Evolutionary conservation across 805 yeast genomes (phyloP).

Genomic region (Ogataea paraovalis): DNA sequence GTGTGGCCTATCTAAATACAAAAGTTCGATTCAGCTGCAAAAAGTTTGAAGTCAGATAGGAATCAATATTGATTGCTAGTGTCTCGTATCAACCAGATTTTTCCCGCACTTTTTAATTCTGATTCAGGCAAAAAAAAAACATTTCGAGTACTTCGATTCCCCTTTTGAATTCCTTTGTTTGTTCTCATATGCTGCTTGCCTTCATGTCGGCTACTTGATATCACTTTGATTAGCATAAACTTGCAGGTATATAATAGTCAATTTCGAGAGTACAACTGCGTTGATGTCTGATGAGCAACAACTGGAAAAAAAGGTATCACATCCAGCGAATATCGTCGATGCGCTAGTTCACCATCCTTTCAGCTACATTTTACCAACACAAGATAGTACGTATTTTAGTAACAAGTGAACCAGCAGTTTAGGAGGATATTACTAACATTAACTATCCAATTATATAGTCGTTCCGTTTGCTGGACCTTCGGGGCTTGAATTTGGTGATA

Average conservation of each 20-base stretch:
- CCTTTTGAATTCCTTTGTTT: background rate
- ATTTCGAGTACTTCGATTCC: background rate
- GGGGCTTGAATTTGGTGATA: slow-evolving; percentile 12
- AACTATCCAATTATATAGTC: slow-evolving; percentile 7
- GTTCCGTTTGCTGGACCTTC: slow-evolving; percentile 29
- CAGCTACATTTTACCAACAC: slow-evolving; percentile 37
- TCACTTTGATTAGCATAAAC: no score
- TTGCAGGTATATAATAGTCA: background rate
- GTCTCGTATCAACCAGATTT: no score
- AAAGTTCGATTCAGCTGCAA: no score
- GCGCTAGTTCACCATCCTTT: slow-evolving; percentile 30
- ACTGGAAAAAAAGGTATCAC: background rate
- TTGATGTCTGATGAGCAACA: background rate
- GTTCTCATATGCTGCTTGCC: no score
- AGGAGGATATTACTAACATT: no score
- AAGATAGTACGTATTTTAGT: slow-evolving; percentile 31
- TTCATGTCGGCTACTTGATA: no score
- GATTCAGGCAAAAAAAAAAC: no score
- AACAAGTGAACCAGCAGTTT: background rate
- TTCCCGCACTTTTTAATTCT: background rate
- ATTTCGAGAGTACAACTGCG: background rate
- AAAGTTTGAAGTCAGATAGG: no score
- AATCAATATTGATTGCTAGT: no score
- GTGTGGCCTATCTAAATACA: no score
- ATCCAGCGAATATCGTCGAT: slow-evolving; percentile 16